A percentile compares a stretch with the other conserved stretches of the same genome.
Evolutionary conservation across 2,329 filamentous ascomycete species (phyloP).

Genomic region (Beauveria varroae): DNA sequence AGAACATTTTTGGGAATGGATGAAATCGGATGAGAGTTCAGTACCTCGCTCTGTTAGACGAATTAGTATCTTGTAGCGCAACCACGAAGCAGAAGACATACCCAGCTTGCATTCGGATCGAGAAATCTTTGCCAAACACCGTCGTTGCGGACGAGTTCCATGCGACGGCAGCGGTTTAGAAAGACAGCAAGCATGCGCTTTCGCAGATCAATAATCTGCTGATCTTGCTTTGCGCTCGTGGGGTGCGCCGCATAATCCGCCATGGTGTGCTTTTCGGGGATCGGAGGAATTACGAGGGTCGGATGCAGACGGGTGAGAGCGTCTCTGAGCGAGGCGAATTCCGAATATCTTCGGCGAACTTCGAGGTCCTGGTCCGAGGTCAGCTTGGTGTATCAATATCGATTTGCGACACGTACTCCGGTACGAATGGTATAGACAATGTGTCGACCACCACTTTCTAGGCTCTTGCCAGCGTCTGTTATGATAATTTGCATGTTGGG

Average conservation of each 20-base stretch:
- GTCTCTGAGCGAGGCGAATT: slow-evolving; percentile 85
- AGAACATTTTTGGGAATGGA: slow-evolving; percentile 91
- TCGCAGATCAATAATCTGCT: slow-evolving; percentile 89
- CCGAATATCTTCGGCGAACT: slow-evolving; percentile 90
- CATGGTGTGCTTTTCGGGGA: slow-evolving; percentile 98
- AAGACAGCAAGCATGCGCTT: slow-evolving; percentile 98
- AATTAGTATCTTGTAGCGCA: slow-evolving; percentile 15
- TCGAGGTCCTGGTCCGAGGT: slow-evolving; percentile 66
- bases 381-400: background rate
- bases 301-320: slow-evolving; percentile 88
- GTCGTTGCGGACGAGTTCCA: slow-evolving; percentile 87
- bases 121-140: slow-evolving; percentile 97
- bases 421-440: slow-evolving; percentile 97
- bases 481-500: slow-evolving; percentile 86
- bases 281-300: slow-evolving; percentile 90
- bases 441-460: slow-evolving; percentile 83
- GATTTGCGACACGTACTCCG: slow-evolving; percentile 50
- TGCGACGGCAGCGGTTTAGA: slow-evolving; percentile 82
- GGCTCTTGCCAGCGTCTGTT: slow-evolving; percentile 89
- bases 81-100: slow-evolving; percentile 32
- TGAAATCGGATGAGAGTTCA: slow-evolving; percentile 82
- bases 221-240: slow-evolving; percentile 95
- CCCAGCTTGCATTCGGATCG: slow-evolving; percentile 98
- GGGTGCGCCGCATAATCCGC: slow-evolving; percentile 97
- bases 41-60: slow-evolving; percentile 71